Percentiles rank a stretch among this genome's conserved stretches.
phyloP scores from a whole-genome alignment of 257 asterid genomes.

The Penstemon barbatus region DNA sequence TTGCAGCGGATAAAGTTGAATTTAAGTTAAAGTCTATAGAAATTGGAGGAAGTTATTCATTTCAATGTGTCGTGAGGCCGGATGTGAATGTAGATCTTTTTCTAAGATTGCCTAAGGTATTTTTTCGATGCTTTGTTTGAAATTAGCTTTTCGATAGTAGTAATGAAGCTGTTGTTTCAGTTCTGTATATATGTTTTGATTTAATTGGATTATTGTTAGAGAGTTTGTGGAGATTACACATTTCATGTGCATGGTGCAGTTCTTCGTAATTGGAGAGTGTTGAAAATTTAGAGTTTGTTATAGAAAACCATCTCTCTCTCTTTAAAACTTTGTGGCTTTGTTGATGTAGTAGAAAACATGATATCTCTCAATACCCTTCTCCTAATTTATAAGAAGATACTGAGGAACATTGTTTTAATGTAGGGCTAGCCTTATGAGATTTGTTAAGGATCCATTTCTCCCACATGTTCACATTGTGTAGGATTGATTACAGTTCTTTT shows the following conservation, averaged over 20 bases:
- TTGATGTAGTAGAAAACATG: not conserved
- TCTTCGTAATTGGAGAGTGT: not conserved
- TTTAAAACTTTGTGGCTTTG: not conserved
- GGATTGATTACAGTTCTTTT: not conserved
- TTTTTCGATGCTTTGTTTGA: not conserved
- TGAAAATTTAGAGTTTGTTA: not conserved
- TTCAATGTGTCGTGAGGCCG: constrained; percentile 64
- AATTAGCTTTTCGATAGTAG: not conserved
- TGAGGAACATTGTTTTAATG: not conserved
- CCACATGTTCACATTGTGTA: not conserved
- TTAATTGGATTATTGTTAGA: not conserved
- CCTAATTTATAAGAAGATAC: not conserved
- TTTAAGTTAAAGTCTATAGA: constrained; percentile 68
- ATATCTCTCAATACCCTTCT: not conserved
- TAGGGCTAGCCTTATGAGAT: not conserved
- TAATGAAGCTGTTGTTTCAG: not conserved
- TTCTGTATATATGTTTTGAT: not conserved
- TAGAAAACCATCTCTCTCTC: not conserved
- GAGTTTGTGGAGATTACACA: too few species aligned
- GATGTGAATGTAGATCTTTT: constrained; percentile 78
- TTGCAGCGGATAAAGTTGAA: constrained; percentile 85
- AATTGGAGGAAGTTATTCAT: constrained; percentile 81
- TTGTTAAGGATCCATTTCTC: not conserved
- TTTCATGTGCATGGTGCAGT: not conserved
- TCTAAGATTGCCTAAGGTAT: constrained; percentile 86